Evolutionary conservation across 2,329 filamentous ascomycete genomes (phyloP).

Genomic region (Ascocoryne sarcoides): DNA sequence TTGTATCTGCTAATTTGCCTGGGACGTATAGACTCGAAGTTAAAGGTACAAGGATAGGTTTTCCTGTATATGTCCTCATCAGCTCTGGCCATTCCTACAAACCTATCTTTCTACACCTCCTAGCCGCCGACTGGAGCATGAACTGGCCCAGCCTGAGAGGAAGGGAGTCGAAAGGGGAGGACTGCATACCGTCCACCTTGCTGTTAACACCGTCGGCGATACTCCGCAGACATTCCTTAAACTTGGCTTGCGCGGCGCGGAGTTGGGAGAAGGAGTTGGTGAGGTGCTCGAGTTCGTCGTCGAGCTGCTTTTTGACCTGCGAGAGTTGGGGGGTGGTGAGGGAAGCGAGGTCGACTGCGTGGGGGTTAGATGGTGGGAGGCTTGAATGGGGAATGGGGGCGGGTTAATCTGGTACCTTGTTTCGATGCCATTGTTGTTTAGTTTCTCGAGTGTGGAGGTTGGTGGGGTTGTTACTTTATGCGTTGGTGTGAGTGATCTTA

Average conservation of each 20-base stretch:
- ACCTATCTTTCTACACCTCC: background rate
- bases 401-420: background rate
- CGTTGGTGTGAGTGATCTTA: too few species aligned
- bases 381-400: background rate
- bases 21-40: conserved; percentile 93
- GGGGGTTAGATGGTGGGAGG: background rate
- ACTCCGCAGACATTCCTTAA: conserved; percentile 78
- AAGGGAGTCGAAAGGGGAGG: background rate
- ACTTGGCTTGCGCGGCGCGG: conserved; percentile 82
- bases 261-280: conserved; percentile 85
- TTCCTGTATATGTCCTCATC: conserved; percentile 30
- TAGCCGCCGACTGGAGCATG: background rate
- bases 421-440: too few species aligned
- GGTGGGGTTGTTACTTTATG: too few species aligned
- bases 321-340: conserved; percentile 80
- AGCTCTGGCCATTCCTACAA: conserved; percentile 1
- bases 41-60: conserved; percentile 76
- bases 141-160: background rate
- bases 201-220: conserved; percentile 51
- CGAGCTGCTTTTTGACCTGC: conserved; percentile 90
- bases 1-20: conserved; percentile 64
- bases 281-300: conserved; percentile 91
- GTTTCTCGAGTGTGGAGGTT: too few species aligned
- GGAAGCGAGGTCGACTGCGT: conserved; percentile 58
- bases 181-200: conserved; percentile 28